phyloP scores from a whole-genome alignment of 129 eudicot species.

The Flaveria robusta region DNA sequence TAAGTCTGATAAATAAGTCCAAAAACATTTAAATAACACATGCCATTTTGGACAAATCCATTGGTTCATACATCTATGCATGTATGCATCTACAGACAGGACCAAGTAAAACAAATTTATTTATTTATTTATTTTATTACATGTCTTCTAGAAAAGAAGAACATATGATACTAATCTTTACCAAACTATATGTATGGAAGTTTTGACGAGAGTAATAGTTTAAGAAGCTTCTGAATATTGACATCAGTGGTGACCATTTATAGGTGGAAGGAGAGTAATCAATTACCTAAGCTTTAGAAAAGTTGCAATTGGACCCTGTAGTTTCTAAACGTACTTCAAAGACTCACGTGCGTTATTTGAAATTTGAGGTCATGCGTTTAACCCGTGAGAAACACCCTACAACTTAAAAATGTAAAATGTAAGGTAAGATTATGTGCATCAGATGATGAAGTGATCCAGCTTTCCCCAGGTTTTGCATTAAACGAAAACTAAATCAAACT shows the following conservation, averaged over 20 bases:
- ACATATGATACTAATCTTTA: background rate
- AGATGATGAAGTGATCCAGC: too few species aligned
- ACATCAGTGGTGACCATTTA: background rate
- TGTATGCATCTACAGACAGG: background rate
- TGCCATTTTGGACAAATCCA: background rate
- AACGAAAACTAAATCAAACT: too few species aligned
- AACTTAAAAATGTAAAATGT: too few species aligned
- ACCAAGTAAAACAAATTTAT: background rate
- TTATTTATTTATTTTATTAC: background rate
- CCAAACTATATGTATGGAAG: background rate
- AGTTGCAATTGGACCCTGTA: background rate
- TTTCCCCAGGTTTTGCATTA: too few species aligned
- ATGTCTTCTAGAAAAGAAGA: constrained; percentile 6
- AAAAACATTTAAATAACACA: too few species aligned
- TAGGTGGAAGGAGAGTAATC: too few species aligned
- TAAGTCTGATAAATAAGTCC: too few species aligned
- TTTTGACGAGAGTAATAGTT: background rate
- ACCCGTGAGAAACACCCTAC: too few species aligned
- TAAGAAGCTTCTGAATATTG: background rate
- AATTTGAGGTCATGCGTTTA: background rate
- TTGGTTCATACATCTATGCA: background rate
- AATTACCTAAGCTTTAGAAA: constrained; percentile 2
- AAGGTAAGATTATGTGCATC: too few species aligned
- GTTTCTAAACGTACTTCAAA: background rate
- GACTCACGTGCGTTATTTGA: background rate